phyloP scores from a whole-genome alignment of 2,329 filamentous ascomycete species.

The Esteya vermicola region DNA sequence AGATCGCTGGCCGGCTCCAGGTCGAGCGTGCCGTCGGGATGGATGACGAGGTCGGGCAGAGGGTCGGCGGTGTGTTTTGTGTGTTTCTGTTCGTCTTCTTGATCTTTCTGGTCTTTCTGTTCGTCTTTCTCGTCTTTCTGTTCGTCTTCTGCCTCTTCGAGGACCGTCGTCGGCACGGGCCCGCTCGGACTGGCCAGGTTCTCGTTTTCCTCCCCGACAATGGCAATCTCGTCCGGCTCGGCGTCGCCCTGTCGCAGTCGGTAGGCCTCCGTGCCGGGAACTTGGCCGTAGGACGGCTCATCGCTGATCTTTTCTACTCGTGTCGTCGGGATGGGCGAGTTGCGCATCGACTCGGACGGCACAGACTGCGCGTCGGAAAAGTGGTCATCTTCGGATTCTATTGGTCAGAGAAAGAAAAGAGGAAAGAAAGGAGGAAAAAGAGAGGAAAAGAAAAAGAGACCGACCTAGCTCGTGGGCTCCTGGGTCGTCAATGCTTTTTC shows the following conservation, averaged over 20 bases:
- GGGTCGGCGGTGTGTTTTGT: slow-evolving; percentile 37
- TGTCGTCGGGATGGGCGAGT: slow-evolving; percentile 42
- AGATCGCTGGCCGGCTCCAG: slow-evolving; percentile 12
- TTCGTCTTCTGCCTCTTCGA: slow-evolving; percentile 35
- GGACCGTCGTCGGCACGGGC: slow-evolving; percentile 35
- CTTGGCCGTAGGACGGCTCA: slow-evolving; percentile 44
- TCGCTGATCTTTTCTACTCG: slow-evolving; percentile 45
- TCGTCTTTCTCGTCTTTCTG: slow-evolving; percentile 28
- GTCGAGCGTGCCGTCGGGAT: slow-evolving; percentile 27
- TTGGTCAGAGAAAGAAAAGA: slow-evolving; percentile 2
- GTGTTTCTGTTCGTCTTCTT: slow-evolving; percentile 28
- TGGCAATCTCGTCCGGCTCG: slow-evolving; percentile 44
- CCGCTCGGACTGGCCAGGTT: neutral
- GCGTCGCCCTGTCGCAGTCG: slow-evolving; percentile 41
- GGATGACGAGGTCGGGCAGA: slow-evolving; percentile 35
- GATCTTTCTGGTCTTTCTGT: slow-evolving; percentile 26
- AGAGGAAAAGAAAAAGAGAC: slow-evolving; percentile 3
- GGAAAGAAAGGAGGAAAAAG: neutral
- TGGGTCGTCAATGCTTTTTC: slow-evolving; percentile 33
- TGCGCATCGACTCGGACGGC: slow-evolving; percentile 23
- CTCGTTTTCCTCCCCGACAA: slow-evolving; percentile 21
- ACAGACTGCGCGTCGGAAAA: slow-evolving; percentile 52
- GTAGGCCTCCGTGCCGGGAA: slow-evolving; percentile 46
- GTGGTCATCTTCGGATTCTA: slow-evolving; percentile 51
- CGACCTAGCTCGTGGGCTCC: slow-evolving; percentile 47